Evolutionary conservation across 148 eudicot genomes (phyloP).

Genomic region (Rhododendron ferrugineum): DNA sequence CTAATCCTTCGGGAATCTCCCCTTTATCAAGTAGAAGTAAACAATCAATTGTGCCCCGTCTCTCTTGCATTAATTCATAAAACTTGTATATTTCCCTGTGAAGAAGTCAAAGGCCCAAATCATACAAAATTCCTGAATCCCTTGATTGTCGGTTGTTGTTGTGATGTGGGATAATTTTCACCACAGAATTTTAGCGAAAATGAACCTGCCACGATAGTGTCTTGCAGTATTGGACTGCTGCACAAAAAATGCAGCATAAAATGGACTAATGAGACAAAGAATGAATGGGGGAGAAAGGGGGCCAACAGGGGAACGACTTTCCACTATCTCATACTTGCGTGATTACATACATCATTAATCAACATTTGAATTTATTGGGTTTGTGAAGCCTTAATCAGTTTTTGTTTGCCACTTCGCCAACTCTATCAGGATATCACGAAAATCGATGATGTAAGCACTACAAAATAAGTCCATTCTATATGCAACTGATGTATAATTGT

Average conservation of each 20-base stretch:
- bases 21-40: conserved; percentile 63
- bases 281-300: not conserved
- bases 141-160: too few relatives aligned
- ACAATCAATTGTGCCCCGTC: conserved; percentile 37
- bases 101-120: conserved; percentile 3
- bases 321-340: not conserved
- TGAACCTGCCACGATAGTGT: not conserved
- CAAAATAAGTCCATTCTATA: too few relatives aligned
- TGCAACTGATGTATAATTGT: not conserved
- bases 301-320: not conserved
- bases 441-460: not conserved
- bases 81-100: conserved; percentile 72
- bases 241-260: not conserved
- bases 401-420: not conserved
- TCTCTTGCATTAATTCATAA: conserved; percentile 27
- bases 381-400: not conserved
- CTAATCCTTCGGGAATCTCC: conserved; percentile 46
- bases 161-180: not conserved
- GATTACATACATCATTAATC: not conserved
- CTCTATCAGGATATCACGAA: not conserved
- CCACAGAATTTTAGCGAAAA: not conserved
- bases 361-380: not conserved
- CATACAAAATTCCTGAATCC: not conserved
- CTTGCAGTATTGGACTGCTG: not conserved
- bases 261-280: not conserved